A percentile compares a stretch with the other conserved stretches of the same genome.
phyloP scores from a whole-genome alignment of 495 filamentous ascomycete genomes.

The Hypoxylon lenormandii region DNA sequence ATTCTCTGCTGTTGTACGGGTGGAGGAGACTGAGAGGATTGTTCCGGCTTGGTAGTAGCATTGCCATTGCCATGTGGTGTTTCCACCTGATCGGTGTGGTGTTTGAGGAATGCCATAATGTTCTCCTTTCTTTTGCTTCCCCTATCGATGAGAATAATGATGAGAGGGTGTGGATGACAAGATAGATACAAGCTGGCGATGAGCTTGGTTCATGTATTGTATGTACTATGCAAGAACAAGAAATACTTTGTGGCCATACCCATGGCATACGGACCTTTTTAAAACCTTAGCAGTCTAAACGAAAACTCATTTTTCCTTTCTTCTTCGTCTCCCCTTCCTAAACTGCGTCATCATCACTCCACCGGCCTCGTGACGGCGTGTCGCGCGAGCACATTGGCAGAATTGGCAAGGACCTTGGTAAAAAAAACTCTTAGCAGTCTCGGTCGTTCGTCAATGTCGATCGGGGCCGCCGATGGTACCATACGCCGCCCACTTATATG shows the following conservation, averaged over 20 bases:
- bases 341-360: constrained; percentile 42
- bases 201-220: constrained; percentile 22
- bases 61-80: constrained; percentile 9
- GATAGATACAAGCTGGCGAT: constrained; percentile 17
- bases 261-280: constrained; percentile 27
- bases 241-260: constrained; percentile 4
- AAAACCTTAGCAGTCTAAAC: constrained; percentile 27
- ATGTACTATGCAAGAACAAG: too few species aligned
- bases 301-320: constrained; percentile 9
- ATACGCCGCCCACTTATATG: constrained; percentile 42
- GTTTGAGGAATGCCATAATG: constrained; percentile 42
- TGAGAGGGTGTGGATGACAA: constrained; percentile 1
- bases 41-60: constrained; percentile 34
- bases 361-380: constrained; percentile 43
- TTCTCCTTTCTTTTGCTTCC: not conserved
- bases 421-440: too few species aligned
- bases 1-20: constrained; percentile 43
- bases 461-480: constrained; percentile 40
- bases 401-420: too few species aligned
- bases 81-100: constrained; percentile 38
- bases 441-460: constrained; percentile 22
- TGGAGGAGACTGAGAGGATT: constrained; percentile 11
- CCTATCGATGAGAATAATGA: constrained; percentile 11
- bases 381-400: constrained; percentile 32
- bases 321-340: not conserved